Conservation (phyloP, 2,329 filamentous ascomycete species). For the Cladosporium sp. region DNA sequence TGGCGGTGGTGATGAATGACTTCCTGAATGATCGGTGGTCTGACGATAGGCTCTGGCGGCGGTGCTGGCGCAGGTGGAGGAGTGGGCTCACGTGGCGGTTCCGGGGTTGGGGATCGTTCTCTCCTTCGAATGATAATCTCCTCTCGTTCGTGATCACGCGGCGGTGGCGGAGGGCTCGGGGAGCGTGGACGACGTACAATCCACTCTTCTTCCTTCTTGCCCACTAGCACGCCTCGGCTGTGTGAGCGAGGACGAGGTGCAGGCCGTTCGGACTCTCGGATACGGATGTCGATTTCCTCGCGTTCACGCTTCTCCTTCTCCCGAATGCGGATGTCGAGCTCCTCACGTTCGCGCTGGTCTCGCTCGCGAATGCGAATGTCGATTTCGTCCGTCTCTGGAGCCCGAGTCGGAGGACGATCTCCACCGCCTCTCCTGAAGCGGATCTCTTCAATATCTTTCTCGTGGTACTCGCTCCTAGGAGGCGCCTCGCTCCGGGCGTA, state of each 20-base stretch:
- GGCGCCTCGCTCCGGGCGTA: constrained; percentile 35
- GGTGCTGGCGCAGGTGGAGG: constrained; percentile 39
- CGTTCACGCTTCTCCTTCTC: constrained; percentile 31
- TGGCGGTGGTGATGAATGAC: constrained; percentile 84
- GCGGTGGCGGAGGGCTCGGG: constrained; percentile 31
- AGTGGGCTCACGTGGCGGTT: constrained; percentile 24
- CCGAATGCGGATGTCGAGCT: constrained; percentile 27
- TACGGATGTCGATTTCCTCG: constrained; percentile 76
- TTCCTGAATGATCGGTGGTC: constrained; percentile 78
- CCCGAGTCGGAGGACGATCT: constrained; percentile 25
- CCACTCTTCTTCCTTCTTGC: constrained; percentile 31
- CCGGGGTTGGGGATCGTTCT: constrained; percentile 31
- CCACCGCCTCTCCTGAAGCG: constrained; percentile 39
- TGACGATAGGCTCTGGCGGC: constrained; percentile 60
- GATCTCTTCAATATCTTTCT: constrained; percentile 39
- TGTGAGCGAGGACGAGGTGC: constrained; percentile 25
- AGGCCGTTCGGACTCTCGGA: constrained; percentile 38
- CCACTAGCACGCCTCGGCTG: constrained; percentile 31
- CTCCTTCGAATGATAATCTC: constrained; percentile 44
- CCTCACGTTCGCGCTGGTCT: constrained; percentile 21
- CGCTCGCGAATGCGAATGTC: constrained; percentile 24
- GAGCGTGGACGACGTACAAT: constrained; percentile 32
- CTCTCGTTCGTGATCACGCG: constrained; percentile 31
- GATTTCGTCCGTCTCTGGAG: constrained; percentile 27
- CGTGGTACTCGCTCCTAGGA: constrained; percentile 24